Conservation (phyloP, 768 basidiomycete genomes). For the Pluteus cervinus region DNA sequence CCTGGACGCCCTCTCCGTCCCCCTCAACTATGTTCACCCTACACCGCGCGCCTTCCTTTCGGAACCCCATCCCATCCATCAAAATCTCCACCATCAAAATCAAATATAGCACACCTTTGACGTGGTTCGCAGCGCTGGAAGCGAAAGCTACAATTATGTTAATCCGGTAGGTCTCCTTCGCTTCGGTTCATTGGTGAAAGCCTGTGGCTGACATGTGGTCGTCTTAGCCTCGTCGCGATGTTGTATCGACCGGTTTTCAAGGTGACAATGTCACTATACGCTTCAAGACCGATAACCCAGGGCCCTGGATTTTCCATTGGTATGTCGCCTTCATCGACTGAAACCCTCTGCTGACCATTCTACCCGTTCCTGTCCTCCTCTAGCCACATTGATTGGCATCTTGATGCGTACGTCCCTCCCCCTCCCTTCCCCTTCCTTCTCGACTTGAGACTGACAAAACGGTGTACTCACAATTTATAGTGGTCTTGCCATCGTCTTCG, state of each 20-base stretch:
- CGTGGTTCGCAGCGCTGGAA: constrained; percentile 38
- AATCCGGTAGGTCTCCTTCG: too few relatives aligned
- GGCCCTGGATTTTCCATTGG: constrained; percentile 41
- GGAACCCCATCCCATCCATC: too few relatives aligned
- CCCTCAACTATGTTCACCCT: too few relatives aligned
- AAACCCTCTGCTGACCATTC: background rate
- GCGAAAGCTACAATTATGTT: constrained; percentile 30
- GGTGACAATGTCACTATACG: constrained; percentile 43
- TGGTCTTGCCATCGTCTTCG: constrained; percentile 29
- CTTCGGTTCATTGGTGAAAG: too few relatives aligned
- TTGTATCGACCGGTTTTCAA: constrained; percentile 23
- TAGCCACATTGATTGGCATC: constrained; percentile 42
- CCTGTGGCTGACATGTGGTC: too few relatives aligned
- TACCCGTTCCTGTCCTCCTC: background rate
- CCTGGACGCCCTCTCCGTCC: too few relatives aligned
- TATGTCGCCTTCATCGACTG: constrained; percentile 9
- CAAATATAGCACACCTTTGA: constrained; percentile 26
- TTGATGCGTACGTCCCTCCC: constrained; percentile 24
- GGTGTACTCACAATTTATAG: constrained; percentile 9
- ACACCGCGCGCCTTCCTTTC: too few relatives aligned
- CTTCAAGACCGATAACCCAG: constrained; percentile 59
- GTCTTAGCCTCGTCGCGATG: constrained; percentile 31
- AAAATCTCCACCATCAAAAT: constrained; percentile 9
- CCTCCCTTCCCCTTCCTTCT: background rate
- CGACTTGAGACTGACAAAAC: too few relatives aligned